Evolutionary conservation across 441 rosid species (phyloP).

Genomic region (Gossypium lobatum): DNA sequence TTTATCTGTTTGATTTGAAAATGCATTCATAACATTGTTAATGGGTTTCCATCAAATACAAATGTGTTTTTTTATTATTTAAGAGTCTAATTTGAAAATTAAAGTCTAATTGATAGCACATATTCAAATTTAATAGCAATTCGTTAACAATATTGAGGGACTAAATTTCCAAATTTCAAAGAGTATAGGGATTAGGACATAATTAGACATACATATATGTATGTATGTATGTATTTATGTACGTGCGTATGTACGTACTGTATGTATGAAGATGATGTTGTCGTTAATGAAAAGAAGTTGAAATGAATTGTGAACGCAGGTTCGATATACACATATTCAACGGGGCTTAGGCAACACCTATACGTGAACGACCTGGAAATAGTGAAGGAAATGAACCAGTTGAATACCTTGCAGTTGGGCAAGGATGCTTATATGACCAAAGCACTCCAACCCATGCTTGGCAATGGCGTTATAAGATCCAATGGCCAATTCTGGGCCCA

Average conservation of each 20-base stretch:
- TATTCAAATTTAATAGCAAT: no score
- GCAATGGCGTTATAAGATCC: constrained; percentile 67
- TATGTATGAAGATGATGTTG: background rate
- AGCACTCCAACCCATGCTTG: constrained; percentile 55
- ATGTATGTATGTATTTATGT: no score
- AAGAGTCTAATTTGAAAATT: no score
- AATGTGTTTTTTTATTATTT: no score
- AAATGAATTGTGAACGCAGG: constrained; percentile 30
- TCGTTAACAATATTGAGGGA: no score
- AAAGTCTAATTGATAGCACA: no score
- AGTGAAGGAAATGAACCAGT: constrained; percentile 65
- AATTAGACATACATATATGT: no score
- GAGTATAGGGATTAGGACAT: no score
- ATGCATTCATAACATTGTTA: no score
- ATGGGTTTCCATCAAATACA: no score
- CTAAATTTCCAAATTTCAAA: no score
- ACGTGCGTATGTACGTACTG: background rate
- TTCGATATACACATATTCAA: constrained; percentile 57
- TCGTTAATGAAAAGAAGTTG: background rate
- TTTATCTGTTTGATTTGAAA: no score
- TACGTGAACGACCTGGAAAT: constrained; percentile 57
- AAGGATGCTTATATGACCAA: constrained; percentile 63
- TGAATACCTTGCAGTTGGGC: constrained; percentile 54
- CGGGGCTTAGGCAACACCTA: constrained; percentile 64
- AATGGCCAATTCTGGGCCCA: constrained; percentile 70